A percentile compares a stretch with the other conserved stretches of the same genome.
These are phyloP conservation scores for Podospora anserina DNA, from an alignment of 495 filamentous ascomycete species.

Conservation along the genomic window DNA sequence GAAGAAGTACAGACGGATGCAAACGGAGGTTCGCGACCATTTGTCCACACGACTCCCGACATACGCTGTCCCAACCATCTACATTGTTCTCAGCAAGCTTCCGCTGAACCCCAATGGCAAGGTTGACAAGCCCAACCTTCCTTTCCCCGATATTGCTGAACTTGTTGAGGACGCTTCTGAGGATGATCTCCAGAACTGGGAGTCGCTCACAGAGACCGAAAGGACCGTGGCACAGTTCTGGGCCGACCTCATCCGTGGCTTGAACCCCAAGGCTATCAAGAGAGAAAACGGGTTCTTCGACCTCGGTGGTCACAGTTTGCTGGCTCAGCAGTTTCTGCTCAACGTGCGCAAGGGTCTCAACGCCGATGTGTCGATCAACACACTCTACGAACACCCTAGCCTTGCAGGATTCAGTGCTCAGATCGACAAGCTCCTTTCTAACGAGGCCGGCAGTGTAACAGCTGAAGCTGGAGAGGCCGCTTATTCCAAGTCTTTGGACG, in stretches of 20 bases:
- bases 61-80: slow-evolving; percentile 76
- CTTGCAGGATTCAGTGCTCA: slow-evolving; percentile 69
- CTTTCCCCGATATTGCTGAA: slow-evolving; percentile 75
- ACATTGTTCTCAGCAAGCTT: slow-evolving; percentile 75
- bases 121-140: slow-evolving; percentile 84
- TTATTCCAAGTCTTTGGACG: slow-evolving; percentile 60
- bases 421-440: slow-evolving; percentile 59
- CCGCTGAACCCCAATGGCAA: slow-evolving; percentile 95
- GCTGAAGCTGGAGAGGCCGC: slow-evolving; percentile 59
- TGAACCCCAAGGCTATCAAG: slow-evolving; percentile 58
- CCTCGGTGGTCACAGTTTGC: slow-evolving; percentile 78
- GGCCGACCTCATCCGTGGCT: slow-evolving; percentile 50
- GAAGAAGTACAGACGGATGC: slow-evolving; percentile 63
- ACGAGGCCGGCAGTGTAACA: slow-evolving; percentile 37
- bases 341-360: slow-evolving; percentile 61
- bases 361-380: slow-evolving; percentile 68
- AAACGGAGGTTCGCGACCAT: slow-evolving; percentile 70
- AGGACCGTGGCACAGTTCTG: slow-evolving; percentile 35
- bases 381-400: slow-evolving; percentile 73
- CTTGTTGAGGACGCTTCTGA: slow-evolving; percentile 56
- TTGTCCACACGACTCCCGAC: slow-evolving; percentile 71
- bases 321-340: slow-evolving; percentile 79
- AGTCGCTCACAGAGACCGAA: slow-evolving; percentile 46
- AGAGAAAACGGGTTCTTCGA: slow-evolving; percentile 80
- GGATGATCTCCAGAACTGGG: slow-evolving; percentile 67